These are phyloP conservation scores for Aspergillus ustus DNA, from an alignment of 2,329 filamentous ascomycete species.

Conservation along the genomic window DNA sequence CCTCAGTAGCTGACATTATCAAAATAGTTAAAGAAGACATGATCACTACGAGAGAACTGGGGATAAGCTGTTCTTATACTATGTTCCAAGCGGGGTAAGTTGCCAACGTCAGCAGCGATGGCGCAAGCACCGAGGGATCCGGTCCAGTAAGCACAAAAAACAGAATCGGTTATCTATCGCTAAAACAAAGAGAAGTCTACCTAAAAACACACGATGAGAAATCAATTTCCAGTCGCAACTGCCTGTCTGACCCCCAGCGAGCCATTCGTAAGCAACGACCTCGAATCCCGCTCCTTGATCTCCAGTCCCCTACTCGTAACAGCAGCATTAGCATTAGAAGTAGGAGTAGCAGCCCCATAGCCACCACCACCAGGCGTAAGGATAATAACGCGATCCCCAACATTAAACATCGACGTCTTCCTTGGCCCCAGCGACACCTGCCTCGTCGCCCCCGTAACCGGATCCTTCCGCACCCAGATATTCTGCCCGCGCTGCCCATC, in stretches of 20 bases:
- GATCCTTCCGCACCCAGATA: conserved; percentile 79
- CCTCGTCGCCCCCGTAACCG: conserved; percentile 56
- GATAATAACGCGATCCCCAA: conserved; percentile 65
- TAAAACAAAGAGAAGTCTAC: neutral
- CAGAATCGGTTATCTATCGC: neutral
- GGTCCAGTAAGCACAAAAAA: neutral
- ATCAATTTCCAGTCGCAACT: conserved; percentile 15
- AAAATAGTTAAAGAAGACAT: too few relatives aligned
- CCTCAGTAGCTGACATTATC: neutral
- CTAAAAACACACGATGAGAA: neutral
- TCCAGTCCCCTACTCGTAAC: neutral
- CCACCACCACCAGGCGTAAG: conserved; percentile 55
- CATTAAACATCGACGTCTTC: conserved; percentile 65
- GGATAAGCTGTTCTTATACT: too few relatives aligned
- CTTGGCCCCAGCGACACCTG: conserved; percentile 65
- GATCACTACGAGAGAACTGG: too few relatives aligned
- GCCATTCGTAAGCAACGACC: conserved; percentile 17
- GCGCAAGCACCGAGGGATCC: neutral
- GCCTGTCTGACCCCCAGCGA: conserved; percentile 15
- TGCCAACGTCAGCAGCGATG: neutral
- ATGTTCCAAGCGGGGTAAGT: neutral
- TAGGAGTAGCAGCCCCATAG: conserved; percentile 24
- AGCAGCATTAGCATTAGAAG: neutral
- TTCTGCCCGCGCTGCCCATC: conserved; percentile 81
- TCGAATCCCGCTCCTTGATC: conserved; percentile 11